phyloP scores from a whole-genome alignment of 2,329 filamentous ascomycete genomes.

The Cladosporium sp. region DNA sequence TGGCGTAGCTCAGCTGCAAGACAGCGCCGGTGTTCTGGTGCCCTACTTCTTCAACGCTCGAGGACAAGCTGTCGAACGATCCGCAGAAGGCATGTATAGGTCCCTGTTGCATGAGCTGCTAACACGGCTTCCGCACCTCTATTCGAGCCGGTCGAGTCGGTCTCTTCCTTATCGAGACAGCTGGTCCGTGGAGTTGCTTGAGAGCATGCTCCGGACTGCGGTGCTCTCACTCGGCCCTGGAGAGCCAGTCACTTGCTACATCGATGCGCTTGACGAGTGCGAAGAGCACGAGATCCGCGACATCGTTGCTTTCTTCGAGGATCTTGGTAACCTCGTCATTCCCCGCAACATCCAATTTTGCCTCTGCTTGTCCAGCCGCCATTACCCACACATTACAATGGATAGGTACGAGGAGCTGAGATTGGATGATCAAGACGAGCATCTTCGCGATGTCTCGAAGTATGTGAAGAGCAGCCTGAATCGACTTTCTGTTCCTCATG shows the following conservation, averaged over 20 bases:
- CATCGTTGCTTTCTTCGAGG: conserved; percentile 36
- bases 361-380: conserved; percentile 42
- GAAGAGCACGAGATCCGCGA: conserved; percentile 35
- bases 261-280: conserved; percentile 48
- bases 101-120: background rate
- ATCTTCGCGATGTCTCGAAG: background rate
- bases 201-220: too few relatives aligned
- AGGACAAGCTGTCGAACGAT: conserved; percentile 43
- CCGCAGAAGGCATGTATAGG: conserved; percentile 40
- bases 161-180: too few relatives aligned
- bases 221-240: too few relatives aligned
- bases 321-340: conserved; percentile 20
- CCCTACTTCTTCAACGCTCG: conserved; percentile 50
- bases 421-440: background rate
- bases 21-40: conserved; percentile 24
- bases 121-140: background rate
- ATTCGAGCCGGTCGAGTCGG: too few relatives aligned
- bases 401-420: background rate
- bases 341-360: conserved; percentile 15
- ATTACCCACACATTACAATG: conserved; percentile 29
- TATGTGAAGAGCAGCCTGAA: background rate
- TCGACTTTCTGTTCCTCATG: background rate
- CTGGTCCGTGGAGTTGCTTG: too few relatives aligned
- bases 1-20: conserved; percentile 4
- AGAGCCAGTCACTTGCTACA: conserved; percentile 30